Conservation (phyloP, 352 stramenopile genomes). For the Globisporangium nagaii region DNA sequence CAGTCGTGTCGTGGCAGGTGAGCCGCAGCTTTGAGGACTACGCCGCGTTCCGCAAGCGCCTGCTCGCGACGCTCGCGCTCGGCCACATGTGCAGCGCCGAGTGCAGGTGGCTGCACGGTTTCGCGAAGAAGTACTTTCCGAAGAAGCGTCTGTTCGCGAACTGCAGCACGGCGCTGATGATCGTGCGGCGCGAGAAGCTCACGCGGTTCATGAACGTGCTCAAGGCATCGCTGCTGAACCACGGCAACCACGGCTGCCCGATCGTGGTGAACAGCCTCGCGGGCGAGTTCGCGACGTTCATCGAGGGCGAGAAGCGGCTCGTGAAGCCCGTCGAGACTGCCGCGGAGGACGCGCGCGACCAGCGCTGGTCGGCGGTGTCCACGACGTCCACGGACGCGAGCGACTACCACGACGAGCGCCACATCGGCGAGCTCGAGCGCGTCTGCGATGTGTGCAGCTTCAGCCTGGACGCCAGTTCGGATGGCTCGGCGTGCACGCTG, state of each 20-base stretch:
- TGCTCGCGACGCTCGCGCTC: conserved; percentile 39
- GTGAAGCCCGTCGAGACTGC: not conserved
- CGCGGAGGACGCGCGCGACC: not conserved
- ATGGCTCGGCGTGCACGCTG: not conserved
- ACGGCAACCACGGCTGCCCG: conserved; percentile 30
- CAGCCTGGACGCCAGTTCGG: not conserved
- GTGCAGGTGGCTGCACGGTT: conserved; percentile 61
- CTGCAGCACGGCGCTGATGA: not conserved
- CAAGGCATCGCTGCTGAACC: conserved; percentile 26
- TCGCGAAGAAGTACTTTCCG: conserved; percentile 60
- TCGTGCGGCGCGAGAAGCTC: conserved; percentile 18
- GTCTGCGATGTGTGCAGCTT: conserved; percentile 1
- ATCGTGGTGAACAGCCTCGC: conserved; percentile 25
- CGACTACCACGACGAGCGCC: not conserved
- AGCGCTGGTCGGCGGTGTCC: conserved; percentile 4
- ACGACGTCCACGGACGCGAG: conserved; percentile 3
- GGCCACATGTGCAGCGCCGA: conserved; percentile 56
- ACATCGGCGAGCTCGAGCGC: not conserved
- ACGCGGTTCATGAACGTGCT: conserved; percentile 28
- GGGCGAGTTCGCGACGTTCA: conserved; percentile 17
- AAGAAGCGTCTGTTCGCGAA: conserved; percentile 24
- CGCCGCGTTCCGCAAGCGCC: conserved; percentile 31
- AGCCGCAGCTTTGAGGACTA: conserved; percentile 36
- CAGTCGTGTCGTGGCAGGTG: not conserved
- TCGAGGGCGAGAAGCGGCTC: conserved; percentile 1